These are phyloP conservation scores for Hortaea werneckii DNA, from an alignment of 2,329 filamentous ascomycete species.

Conservation along the genomic window DNA sequence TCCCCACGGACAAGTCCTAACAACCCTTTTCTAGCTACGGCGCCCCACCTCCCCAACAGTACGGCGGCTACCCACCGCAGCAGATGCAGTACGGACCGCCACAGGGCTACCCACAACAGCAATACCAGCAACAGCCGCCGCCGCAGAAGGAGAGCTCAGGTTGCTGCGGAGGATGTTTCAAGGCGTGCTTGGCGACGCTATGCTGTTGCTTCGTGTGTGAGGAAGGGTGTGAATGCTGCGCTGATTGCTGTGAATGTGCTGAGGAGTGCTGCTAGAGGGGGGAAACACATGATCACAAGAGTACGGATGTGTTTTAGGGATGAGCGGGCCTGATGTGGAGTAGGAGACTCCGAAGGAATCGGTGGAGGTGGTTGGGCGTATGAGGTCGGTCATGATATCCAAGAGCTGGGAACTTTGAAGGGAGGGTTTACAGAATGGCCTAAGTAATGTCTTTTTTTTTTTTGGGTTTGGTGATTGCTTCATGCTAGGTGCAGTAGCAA, in stretches of 20 bases:
- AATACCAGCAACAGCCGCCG: slow-evolving; percentile 17
- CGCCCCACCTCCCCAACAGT: neutral
- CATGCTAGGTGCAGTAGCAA: too few relatives aligned
- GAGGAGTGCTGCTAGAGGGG: slow-evolving; percentile 1
- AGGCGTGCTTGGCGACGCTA: slow-evolving; percentile 43
- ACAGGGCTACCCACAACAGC: slow-evolving; percentile 11
- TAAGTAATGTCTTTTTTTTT: too few relatives aligned
- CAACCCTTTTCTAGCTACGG: neutral
- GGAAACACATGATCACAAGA: too few relatives aligned
- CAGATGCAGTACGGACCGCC: neutral
- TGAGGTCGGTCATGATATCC: too few relatives aligned
- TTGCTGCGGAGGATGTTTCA: slow-evolving; percentile 43
- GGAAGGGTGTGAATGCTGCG: slow-evolving; percentile 54
- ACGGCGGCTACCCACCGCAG: neutral
- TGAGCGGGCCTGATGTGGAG: neutral
- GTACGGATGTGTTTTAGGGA: neutral
- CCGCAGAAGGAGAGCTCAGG: slow-evolving; percentile 12
- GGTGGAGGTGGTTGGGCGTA: too few relatives aligned
- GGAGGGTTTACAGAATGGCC: too few relatives aligned
- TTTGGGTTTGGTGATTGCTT: too few relatives aligned
- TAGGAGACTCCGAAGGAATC: too few relatives aligned
- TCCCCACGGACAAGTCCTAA: neutral
- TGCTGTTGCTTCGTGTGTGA: slow-evolving; percentile 58
- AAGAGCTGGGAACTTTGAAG: too few relatives aligned
- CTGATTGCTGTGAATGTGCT: slow-evolving; percentile 36